Conservation (phyloP, 2,329 filamentous ascomycete genomes). For the Myriosclerotinia scirpicola region DNA sequence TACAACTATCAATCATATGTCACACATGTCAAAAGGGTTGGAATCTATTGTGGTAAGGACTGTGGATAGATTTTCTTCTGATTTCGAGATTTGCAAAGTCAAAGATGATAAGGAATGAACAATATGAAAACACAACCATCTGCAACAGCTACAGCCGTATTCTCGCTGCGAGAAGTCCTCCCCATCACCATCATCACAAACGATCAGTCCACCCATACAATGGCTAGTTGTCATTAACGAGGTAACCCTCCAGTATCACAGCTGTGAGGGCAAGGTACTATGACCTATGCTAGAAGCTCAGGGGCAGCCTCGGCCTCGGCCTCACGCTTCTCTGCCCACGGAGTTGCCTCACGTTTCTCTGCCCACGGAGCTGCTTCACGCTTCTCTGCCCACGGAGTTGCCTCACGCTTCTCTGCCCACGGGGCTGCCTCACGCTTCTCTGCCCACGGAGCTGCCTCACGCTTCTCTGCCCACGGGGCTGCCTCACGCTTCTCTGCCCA, state of each 20-base stretch:
- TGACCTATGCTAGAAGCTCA: slow-evolving; percentile 1
- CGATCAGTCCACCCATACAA: not conserved
- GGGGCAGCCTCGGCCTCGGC: not conserved
- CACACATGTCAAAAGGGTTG: not conserved
- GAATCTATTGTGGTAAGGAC: not conserved
- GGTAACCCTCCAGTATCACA: not conserved
- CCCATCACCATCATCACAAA: not conserved
- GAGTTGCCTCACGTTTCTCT: not conserved
- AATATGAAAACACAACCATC: not conserved
- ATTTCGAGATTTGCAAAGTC: not conserved
- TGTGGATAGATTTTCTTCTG: slow-evolving; percentile 14
- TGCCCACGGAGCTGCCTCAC: too few relatives aligned
- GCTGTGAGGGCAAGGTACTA: not conserved
- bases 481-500: too few relatives aligned
- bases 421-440: too few relatives aligned
- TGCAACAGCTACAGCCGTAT: not conserved
- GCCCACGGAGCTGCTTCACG: not conserved
- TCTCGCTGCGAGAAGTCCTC: not conserved
- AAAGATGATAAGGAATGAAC: not conserved
- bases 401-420: not conserved
- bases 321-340: too few relatives aligned
- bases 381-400: not conserved
- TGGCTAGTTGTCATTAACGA: not conserved
- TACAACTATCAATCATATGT: not conserved
- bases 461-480: too few relatives aligned